Evolutionary conservation across 2,329 filamentous ascomycete genomes (phyloP).

Genomic region (Fusarium nurragi): DNA sequence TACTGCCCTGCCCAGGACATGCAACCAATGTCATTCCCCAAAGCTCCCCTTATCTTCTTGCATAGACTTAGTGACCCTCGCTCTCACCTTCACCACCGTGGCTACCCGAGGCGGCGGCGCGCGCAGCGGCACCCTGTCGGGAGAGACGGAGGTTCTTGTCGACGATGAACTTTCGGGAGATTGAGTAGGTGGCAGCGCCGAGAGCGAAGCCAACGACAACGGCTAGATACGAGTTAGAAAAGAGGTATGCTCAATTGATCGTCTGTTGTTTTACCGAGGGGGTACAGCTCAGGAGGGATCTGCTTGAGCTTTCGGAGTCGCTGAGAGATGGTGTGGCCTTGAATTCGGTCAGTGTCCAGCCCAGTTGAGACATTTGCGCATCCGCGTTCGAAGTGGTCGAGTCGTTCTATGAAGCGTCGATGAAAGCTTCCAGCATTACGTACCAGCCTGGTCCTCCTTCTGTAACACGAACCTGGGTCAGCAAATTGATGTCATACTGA

Average conservation of each 20-base stretch:
- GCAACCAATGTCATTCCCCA: slow-evolving; percentile 32
- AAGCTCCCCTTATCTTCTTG: slow-evolving; percentile 18
- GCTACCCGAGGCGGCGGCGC: slow-evolving; percentile 47
- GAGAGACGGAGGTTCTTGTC: slow-evolving; percentile 93
- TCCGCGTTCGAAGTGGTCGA: slow-evolving; percentile 18
- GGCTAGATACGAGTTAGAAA: slow-evolving; percentile 61
- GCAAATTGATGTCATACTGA: slow-evolving; percentile 39
- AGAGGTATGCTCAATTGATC: slow-evolving; percentile 27
- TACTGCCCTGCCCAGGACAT: slow-evolving; percentile 28
- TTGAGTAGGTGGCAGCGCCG: slow-evolving; percentile 82
- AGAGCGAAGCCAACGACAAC: slow-evolving; percentile 89
- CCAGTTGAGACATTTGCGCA: slow-evolving; percentile 30
- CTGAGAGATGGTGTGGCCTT: slow-evolving; percentile 97
- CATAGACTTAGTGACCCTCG: slow-evolving; percentile 48
- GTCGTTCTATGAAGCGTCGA: slow-evolving; percentile 22
- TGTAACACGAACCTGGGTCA: slow-evolving; percentile 49
- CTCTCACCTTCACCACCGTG: slow-evolving; percentile 32
- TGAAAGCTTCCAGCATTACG: slow-evolving; percentile 48
- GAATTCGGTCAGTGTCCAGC: slow-evolving; percentile 38
- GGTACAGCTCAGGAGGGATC: slow-evolving; percentile 93
- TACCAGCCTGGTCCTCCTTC: slow-evolving; percentile 76
- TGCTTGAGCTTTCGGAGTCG: slow-evolving; percentile 88
- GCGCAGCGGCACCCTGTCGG: slow-evolving; percentile 68
- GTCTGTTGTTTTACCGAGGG: slow-evolving; percentile 74
- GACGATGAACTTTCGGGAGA: slow-evolving; percentile 80